Evolutionary conservation across 257 asterid species (phyloP).

Genomic region (Primulina huaijiensis): DNA sequence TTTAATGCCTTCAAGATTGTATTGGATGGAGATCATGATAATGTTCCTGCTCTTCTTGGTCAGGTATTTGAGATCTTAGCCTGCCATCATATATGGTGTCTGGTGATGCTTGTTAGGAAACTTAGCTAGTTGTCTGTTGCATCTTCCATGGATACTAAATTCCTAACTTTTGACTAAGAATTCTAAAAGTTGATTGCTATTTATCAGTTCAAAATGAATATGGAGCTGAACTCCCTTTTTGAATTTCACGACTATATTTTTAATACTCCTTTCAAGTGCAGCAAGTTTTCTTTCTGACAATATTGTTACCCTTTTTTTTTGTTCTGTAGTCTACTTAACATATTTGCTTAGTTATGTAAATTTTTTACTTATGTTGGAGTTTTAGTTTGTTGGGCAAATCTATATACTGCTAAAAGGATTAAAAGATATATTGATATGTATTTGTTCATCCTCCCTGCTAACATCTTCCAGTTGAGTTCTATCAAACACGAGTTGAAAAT

Average conservation of each 20-base stretch:
- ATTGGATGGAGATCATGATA: slow-evolving; percentile 87
- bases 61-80: slow-evolving; percentile 54
- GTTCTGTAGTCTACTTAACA: background rate
- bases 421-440: slow-evolving; percentile 7
- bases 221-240: background rate
- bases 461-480: background rate
- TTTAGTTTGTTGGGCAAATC: slow-evolving; percentile 9
- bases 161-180: slow-evolving; percentile 5
- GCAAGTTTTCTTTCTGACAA: background rate
- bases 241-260: background rate
- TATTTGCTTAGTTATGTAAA: background rate
- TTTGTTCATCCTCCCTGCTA: slow-evolving; percentile 11
- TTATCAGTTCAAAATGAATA: slow-evolving; percentile 5
- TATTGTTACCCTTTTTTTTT: slow-evolving; percentile 4
- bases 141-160: slow-evolving; percentile 6
- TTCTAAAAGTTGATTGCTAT: slow-evolving; percentile 25
- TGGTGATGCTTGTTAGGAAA: slow-evolving; percentile 3
- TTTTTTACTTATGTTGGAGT: background rate
- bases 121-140: slow-evolving; percentile 8
- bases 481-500: slow-evolving; percentile 8
- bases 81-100: background rate
- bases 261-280: background rate
- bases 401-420: background rate
- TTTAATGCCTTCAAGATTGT: slow-evolving; percentile 89
- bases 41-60: slow-evolving; percentile 97